Conservation (phyloP, 2,329 filamentous ascomycete species). For the Pezicula radicicola region DNA sequence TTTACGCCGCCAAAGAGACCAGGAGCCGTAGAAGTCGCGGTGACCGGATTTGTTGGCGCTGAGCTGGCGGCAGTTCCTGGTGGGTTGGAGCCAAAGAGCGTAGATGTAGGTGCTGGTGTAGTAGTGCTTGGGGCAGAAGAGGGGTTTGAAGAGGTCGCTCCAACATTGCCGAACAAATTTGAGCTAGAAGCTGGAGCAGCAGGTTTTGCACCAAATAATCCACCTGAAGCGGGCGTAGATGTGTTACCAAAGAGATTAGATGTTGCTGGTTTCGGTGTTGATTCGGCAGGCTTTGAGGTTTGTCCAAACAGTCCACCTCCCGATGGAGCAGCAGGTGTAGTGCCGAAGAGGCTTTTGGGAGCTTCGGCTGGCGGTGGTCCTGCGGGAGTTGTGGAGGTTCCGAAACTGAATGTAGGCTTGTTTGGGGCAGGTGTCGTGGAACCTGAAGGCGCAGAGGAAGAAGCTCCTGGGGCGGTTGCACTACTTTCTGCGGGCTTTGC, state of each 20-base stretch:
- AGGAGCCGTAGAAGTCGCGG: constrained; percentile 17
- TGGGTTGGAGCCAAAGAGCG: constrained; percentile 15
- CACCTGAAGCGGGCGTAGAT: constrained; percentile 5
- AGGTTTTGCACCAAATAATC: constrained; percentile 8
- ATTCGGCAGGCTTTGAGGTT: neutral
- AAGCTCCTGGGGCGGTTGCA: constrained; percentile 5
- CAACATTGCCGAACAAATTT: constrained; percentile 3
- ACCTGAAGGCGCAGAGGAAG: constrained; percentile 18
- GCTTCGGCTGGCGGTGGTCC: constrained; percentile 25
- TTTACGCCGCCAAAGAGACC: constrained; percentile 30
- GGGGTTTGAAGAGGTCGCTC: constrained; percentile 4
- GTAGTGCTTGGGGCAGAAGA: constrained; percentile 1
- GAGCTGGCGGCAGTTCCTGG: constrained; percentile 14
- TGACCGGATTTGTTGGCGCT: constrained; percentile 15
- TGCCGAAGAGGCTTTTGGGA: constrained; percentile 16
- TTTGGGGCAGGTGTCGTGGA: constrained; percentile 24
- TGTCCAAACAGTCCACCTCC: constrained; percentile 13
- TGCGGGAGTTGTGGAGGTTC: constrained; percentile 28
- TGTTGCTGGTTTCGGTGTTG: constrained; percentile 4
- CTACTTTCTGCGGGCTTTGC: constrained; percentile 3
- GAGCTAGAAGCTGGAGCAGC: constrained; percentile 1
- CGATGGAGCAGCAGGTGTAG: constrained; percentile 7
- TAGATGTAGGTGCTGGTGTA: constrained; percentile 5
- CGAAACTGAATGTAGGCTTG: constrained; percentile 15
- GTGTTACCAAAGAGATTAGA: constrained; percentile 26